Base-by-base conservation (phyloP, 176 grass and related monocot species). In the Stipa capillata region DNA sequence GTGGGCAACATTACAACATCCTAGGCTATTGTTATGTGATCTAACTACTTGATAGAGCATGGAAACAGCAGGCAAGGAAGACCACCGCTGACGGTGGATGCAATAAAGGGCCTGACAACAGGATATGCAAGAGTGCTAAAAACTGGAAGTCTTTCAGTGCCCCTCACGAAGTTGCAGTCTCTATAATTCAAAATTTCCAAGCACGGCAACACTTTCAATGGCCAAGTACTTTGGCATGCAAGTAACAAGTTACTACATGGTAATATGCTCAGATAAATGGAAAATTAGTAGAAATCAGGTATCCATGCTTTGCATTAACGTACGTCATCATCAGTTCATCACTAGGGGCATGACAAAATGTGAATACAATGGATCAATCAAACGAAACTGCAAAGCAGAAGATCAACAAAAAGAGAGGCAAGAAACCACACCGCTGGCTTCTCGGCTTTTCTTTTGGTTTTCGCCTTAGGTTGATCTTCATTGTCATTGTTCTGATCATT, bases 401-500 rank as follows among this genome's bases (percentile, higher is more conserved):
- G 20, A 69, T 49, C 47, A 72, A 57, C 11, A 44, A 47, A 63
- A 75, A 58, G 34, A 50, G 36, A 32, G 43, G 34, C 29, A 53
- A 82, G 29, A 72, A 72, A 74, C 17, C 77, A 71, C 28, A 98
- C 79, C 49, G 16, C 61, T 62, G 81, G 68, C 36, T 93, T 89
- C 21, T 69, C 64, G 29, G 64, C 68, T 90, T 93, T 98, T 53
- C 90, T 87, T 86, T 94, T 95, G 83, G 51, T 63, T 78, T 91
- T 94, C 39, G 77, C 45, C 69, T 89, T 83, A 48, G 85, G 70
- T 42, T 87, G 75, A 85, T 90, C 92, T 15, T 48, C 88, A 77
- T 93, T 88, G 83, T 86, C 87, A 83, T 94, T 85, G 40, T 92
- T 89, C 40, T 84, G 88, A 72, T 95, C 86, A 60, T 84, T 95